A percentile compares a stretch with the other conserved stretches of the same genome.
Conservation (phyloP, 164 flowering plant genomes). For the Macadamia tetraphylla region DNA sequence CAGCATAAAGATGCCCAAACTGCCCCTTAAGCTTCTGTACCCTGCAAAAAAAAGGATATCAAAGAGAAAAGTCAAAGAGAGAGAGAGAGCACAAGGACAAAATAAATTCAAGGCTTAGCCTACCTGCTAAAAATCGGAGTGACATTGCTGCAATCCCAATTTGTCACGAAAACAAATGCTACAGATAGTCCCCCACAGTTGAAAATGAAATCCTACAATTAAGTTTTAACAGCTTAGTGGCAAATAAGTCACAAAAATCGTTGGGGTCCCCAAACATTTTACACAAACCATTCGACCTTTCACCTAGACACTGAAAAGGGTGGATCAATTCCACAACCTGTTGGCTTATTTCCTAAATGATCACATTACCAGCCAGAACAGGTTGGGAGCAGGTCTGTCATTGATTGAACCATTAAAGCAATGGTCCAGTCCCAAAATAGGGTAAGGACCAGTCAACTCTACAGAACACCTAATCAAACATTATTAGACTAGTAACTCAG, state of each 20-base stretch:
- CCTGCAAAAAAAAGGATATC: slow-evolving; percentile 30
- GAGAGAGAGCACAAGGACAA: background rate
- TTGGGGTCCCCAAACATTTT: no score
- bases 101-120: background rate
- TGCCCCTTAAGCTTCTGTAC: slow-evolving; percentile 68
- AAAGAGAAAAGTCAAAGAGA: slow-evolving; percentile 3
- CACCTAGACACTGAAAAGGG: no score
- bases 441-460: background rate
- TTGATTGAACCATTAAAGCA: no score
- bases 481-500: background rate
- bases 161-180: slow-evolving; percentile 79
- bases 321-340: no score
- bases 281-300: no score
- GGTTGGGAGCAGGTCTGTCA: no score
- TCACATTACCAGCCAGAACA: no score
- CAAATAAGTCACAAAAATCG: background rate
- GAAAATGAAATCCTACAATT: slow-evolving; percentile 83
- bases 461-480: background rate
- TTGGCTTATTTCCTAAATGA: no score
- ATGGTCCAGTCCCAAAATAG: no score
- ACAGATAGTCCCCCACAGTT: slow-evolving; percentile 88
- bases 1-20: slow-evolving; percentile 71
- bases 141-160: slow-evolving; percentile 41
- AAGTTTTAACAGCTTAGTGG: slow-evolving; percentile 2
- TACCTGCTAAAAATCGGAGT: slow-evolving; percentile 58